Evolutionary conservation across 768 basidiomycete genomes (phyloP).

Genomic region (Calocybe indica): DNA sequence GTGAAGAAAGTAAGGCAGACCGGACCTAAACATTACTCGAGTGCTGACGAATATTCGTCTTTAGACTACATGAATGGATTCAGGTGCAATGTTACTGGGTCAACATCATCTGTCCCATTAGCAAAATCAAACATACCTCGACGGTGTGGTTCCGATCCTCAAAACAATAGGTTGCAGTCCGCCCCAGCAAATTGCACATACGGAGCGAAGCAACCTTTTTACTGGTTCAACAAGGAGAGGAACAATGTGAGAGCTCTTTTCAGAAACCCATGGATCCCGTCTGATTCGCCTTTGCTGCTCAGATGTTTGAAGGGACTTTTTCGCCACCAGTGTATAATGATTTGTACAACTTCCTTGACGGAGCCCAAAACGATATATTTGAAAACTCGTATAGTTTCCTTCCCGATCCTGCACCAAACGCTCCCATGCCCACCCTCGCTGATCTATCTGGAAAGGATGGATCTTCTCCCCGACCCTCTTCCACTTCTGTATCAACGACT

Average conservation of each 20-base stretch:
- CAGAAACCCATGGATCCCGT: not conserved
- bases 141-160: conserved; percentile 57
- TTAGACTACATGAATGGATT: conserved; percentile 73
- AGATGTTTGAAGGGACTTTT: conserved; percentile 63
- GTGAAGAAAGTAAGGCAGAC: too few relatives aligned
- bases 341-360: conserved; percentile 66
- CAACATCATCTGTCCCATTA: conserved; percentile 44
- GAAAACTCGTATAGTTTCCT: conserved; percentile 44
- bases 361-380: conserved; percentile 72
- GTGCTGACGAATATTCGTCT: not conserved
- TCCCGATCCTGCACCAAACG: conserved; percentile 38
- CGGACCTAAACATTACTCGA: too few relatives aligned
- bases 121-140: conserved; percentile 55
- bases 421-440: conserved; percentile 27
- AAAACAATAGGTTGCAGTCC: conserved; percentile 33
- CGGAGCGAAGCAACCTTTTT: conserved; percentile 65
- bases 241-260: conserved; percentile 46
- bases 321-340: conserved; percentile 65
- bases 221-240: conserved; percentile 58
- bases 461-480: not conserved
- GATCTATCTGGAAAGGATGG: conserved; percentile 1
- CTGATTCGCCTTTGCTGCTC: not conserved
- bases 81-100: conserved; percentile 53
- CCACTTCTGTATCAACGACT: not conserved
- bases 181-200: conserved; percentile 64